phyloP scores from a whole-genome alignment of 306 rosid genomes.

The Castanopsis chinensis region DNA sequence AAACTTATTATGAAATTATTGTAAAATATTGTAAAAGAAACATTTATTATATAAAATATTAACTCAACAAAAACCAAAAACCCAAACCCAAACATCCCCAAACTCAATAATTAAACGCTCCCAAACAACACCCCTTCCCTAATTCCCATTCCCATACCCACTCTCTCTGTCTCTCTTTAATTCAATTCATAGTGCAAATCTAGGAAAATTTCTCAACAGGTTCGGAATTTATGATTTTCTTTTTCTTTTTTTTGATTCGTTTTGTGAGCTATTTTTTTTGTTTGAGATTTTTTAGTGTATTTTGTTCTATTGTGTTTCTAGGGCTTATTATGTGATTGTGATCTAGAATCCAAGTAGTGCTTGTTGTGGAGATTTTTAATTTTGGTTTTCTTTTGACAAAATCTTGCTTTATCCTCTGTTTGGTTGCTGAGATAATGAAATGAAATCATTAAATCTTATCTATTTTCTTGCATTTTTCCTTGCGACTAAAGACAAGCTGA shows the following conservation, averaged over 20 bases:
- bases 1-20: too few relatives aligned
- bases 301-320: background rate
- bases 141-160: background rate
- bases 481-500: too few relatives aligned
- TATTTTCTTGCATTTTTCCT: too few relatives aligned
- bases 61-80: background rate
- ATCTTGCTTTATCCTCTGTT: too few relatives aligned
- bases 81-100: background rate
- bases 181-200: constrained; percentile 17
- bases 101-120: constrained; percentile 10
- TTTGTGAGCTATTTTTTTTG: background rate
- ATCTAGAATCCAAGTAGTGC: background rate
- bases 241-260: too few relatives aligned
- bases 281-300: background rate
- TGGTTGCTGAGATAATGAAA: too few relatives aligned
- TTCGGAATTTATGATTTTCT: too few relatives aligned
- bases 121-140: background rate
- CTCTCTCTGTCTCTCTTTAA: background rate
- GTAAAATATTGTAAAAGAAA: too few relatives aligned
- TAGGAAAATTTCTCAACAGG: background rate
- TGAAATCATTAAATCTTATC: too few relatives aligned
- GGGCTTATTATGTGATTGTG: constrained; percentile 9
- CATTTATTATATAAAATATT: too few relatives aligned
- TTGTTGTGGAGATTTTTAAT: too few relatives aligned
- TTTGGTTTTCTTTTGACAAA: too few relatives aligned